Base-by-base conservation (phyloP, 192 early-diverging fungal genomes). In the Phlyctochytrium arcticum region DNA sequence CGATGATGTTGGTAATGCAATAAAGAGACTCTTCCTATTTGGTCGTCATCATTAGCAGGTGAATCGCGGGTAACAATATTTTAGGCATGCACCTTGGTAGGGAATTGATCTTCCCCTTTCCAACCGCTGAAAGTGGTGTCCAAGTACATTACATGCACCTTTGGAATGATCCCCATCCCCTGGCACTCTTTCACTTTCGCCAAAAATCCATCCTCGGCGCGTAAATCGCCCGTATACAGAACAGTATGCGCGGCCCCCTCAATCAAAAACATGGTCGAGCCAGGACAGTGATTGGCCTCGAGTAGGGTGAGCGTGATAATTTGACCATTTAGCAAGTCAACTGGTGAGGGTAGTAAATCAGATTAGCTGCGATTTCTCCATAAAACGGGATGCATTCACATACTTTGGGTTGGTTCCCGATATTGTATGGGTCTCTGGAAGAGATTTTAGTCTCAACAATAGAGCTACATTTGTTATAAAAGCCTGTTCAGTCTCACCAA, bases 101-200 rank as follows among this genome's bases (percentile, higher is more conserved):
- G 73, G 55, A 83, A 78, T 3, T 33, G 31, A 4, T 39, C 30
- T 19, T 72, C 75, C 4, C 48, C 66, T 26, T 39, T 56, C n/a
- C n/a, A n/a, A 33, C 73, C 63, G 58, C 75, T 77, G 33, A 71
- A 80, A 6, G 81, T 80, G 10, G 81, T 80, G 51, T 83, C 81
- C 7, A 80, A 51, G 35, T 83, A 83, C 4, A 83, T 37, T 4
- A 57, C 42, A n/a, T 27, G 34, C 2, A 64, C 6, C 6, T 34
- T 27, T 19, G 62, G 62, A 54, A 77, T 73, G 35, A 77, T 76
- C 31, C 33, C 21, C 3, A 54, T 57, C 23, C 54, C 56, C 3
- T 36, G 35, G n/a, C 61, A 62, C 0, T 65, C 50, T 47, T 57
- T 59, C 10, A 71, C 44, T 15, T 56, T 57, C 21, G 47, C 34